Evolutionary conservation across 2,329 filamentous ascomycete species (phyloP).

Genomic region (Fusarium piperis): DNA sequence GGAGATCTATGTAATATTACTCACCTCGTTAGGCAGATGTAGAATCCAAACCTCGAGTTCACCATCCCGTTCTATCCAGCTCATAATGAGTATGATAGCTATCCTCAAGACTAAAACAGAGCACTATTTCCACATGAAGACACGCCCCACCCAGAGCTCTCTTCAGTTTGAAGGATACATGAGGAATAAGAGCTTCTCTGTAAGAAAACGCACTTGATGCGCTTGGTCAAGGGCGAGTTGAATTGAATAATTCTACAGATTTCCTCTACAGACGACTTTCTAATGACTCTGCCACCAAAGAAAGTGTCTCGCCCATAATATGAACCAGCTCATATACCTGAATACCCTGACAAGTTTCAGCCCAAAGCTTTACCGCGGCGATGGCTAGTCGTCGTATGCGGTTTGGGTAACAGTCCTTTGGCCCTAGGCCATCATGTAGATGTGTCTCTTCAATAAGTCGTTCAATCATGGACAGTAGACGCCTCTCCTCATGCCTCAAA

Average conservation of each 20-base stretch:
- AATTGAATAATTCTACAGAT: not conserved
- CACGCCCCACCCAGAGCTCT: not conserved
- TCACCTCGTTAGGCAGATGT: too few species aligned
- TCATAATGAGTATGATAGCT: not conserved
- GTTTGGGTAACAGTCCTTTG: not conserved
- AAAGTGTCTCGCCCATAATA: not conserved
- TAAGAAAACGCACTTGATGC: too few species aligned
- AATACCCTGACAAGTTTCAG: not conserved
- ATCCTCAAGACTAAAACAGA: not conserved
- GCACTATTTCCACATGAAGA: not conserved
- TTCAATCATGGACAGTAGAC: not conserved
- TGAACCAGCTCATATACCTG: not conserved
- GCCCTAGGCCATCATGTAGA: not conserved
- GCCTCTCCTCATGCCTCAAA: not conserved
- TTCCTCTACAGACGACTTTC: not conserved
- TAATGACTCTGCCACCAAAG: not conserved
- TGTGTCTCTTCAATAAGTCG: not conserved
- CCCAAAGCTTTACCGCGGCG: not conserved
- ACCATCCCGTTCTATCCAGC: too few species aligned
- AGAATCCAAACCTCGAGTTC: too few species aligned
- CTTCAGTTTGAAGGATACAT: not conserved
- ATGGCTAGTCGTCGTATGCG: not conserved
- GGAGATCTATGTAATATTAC: too few species aligned
- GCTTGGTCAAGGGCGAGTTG: too few species aligned
- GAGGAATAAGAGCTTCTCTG: too few species aligned